phyloP scores from a whole-genome alignment of 495 filamentous ascomycete genomes.

The Talaromyces ruber region DNA sequence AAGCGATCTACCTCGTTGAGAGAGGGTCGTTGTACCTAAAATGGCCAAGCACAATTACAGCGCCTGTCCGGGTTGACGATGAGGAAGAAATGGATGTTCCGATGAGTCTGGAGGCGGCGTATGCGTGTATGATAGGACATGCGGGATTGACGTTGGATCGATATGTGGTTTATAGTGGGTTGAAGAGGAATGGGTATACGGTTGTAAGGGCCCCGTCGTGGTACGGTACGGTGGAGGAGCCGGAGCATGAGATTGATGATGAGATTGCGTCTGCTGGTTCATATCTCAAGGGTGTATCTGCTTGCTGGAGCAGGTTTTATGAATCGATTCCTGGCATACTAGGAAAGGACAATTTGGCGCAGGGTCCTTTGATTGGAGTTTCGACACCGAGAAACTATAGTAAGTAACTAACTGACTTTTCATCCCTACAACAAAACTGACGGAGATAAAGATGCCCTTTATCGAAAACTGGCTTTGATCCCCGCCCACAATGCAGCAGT shows the following conservation, averaged over 20 bases:
- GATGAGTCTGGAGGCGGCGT: slow-evolving; percentile 84
- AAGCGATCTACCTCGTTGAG: slow-evolving; percentile 83
- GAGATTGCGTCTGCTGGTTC: not conserved
- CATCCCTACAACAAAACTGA: not conserved
- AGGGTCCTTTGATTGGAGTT: slow-evolving; percentile 64
- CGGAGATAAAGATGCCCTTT: slow-evolving; percentile 48
- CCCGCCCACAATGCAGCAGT: slow-evolving; percentile 57
- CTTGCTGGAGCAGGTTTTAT: slow-evolving; percentile 2
- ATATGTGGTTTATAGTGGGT: slow-evolving; percentile 75
- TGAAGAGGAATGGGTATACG: slow-evolving; percentile 78
- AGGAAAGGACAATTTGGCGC: slow-evolving; percentile 6
- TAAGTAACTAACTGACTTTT: slow-evolving; percentile 9
- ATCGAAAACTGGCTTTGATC: slow-evolving; percentile 64
- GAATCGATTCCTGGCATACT: not conserved
- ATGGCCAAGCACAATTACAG: slow-evolving; percentile 51
- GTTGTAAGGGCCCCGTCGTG: slow-evolving; percentile 59
- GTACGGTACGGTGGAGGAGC: slow-evolving; percentile 21
- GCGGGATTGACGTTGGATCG: slow-evolving; percentile 66
- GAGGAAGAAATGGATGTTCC: slow-evolving; percentile 58
- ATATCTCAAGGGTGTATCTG: not conserved
- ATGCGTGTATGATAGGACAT: slow-evolving; percentile 64
- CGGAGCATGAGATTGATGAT: slow-evolving; percentile 6
- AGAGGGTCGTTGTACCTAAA: slow-evolving; percentile 76
- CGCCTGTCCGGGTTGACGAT: slow-evolving; percentile 18
- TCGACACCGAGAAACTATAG: slow-evolving; percentile 75